Percentiles rank a stretch among this genome's conserved stretches.
These are phyloP conservation scores for Stropharia rugosoannulata DNA, from an alignment of 768 basidiomycete species.

Conservation along the genomic window DNA sequence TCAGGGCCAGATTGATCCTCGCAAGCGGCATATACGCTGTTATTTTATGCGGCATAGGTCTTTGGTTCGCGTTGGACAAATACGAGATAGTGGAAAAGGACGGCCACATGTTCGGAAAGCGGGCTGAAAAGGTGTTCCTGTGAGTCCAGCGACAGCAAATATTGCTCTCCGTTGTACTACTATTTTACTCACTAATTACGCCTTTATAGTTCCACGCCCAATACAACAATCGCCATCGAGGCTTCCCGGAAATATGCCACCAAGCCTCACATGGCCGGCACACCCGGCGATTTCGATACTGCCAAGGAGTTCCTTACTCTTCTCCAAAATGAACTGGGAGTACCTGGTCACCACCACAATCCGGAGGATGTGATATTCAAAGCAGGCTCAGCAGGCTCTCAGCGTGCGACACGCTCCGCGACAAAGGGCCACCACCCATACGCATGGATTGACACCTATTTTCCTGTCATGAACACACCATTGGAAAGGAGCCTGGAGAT, in stretches of 20 bases:
- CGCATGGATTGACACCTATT: constrained; percentile 85
- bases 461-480: constrained; percentile 80
- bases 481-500: constrained; percentile 66
- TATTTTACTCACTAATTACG: no score
- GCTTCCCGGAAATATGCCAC: constrained; percentile 55
- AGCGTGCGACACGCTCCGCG: constrained; percentile 59
- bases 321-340: constrained; percentile 61
- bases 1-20: no score
- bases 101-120: constrained; percentile 17
- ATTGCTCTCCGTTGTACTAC: no score
- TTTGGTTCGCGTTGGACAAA: background rate
- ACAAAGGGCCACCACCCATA: constrained; percentile 42
- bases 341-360: constrained; percentile 22
- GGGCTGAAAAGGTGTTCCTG: constrained; percentile 21
- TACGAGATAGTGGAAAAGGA: background rate
- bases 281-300: constrained; percentile 50
- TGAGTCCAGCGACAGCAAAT: constrained; percentile 1
- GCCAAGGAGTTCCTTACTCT: constrained; percentile 63
- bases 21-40: no score
- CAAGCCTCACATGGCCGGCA: constrained; percentile 69
- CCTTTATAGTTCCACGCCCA: constrained; percentile 45
- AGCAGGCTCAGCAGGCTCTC: constrained; percentile 68
- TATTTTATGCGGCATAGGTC: background rate
- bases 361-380: constrained; percentile 54
- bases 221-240: constrained; percentile 47